Evolutionary conservation across 345 rosid species (phyloP).

Genomic region (Citrus australasica): DNA sequence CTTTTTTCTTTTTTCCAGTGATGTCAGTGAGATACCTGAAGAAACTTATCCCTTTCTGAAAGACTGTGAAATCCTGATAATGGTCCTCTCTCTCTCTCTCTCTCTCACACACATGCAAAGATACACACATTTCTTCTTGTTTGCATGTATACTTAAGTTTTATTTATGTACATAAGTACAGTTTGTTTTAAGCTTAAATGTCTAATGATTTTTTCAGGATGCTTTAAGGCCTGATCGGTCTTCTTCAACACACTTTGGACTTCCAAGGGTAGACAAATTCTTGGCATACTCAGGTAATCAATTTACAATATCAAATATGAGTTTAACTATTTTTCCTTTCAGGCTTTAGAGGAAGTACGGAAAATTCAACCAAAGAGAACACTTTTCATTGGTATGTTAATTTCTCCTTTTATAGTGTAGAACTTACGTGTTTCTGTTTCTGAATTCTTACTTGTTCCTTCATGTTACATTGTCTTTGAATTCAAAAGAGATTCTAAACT

Average conservation of each 20-base stretch:
- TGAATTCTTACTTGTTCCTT: neutral
- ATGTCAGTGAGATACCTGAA: constrained; percentile 87
- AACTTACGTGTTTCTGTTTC: neutral
- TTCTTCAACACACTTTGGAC: constrained; percentile 89
- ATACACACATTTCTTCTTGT: neutral
- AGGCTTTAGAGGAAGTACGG: constrained; percentile 85
- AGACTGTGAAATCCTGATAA: constrained; percentile 65
- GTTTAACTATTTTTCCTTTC: constrained; percentile 3
- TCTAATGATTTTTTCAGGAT: constrained; percentile 47
- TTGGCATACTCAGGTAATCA: neutral
- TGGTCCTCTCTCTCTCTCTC: constrained; percentile 32
- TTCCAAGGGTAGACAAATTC: constrained; percentile 59
- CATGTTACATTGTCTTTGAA: neutral
- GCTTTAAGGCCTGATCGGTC: constrained; percentile 86
- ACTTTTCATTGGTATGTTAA: constrained; percentile 68
- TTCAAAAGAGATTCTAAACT: neutral
- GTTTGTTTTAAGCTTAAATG: neutral
- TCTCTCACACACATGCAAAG: neutral
- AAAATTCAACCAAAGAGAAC: constrained; percentile 82
- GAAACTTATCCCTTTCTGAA: constrained; percentile 79
- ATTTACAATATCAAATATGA: neutral
- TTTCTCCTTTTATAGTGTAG: neutral
- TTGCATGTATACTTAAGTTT: neutral
- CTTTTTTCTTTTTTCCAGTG: constrained; percentile 42
- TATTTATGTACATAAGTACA: neutral